Conservation (phyloP, 1,284 basidiomycete species). For the Apiotrichum mycotoxinovorans region DNA sequence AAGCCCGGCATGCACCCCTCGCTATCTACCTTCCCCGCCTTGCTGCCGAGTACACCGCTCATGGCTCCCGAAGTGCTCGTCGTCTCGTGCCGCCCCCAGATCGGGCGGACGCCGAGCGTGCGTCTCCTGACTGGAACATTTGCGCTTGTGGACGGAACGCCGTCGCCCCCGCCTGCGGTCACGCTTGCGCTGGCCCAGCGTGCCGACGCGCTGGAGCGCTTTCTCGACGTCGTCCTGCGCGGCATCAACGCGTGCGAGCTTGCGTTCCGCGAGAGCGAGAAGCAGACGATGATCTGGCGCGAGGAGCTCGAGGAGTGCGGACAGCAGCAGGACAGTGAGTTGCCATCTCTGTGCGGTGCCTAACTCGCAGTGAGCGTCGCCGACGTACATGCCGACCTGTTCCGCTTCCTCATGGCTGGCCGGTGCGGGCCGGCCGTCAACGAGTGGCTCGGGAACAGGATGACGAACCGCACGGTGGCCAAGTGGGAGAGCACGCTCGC, state of each 20-base stretch:
- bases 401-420: slow-evolving; percentile 41
- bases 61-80: slow-evolving; percentile 26
- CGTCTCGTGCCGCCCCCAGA: slow-evolving; percentile 9
- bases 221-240: slow-evolving; percentile 33
- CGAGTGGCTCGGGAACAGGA: slow-evolving; percentile 45
- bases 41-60: slow-evolving; percentile 25
- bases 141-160: slow-evolving; percentile 1
- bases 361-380: slow-evolving; percentile 23
- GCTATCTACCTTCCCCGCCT: slow-evolving; percentile 29
- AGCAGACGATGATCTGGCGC: slow-evolving; percentile 44
- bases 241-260: slow-evolving; percentile 32
- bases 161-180: background rate
- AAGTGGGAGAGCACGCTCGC: slow-evolving; percentile 43
- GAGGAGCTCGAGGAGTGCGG: slow-evolving; percentile 45
- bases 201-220: slow-evolving; percentile 26
- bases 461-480: slow-evolving; percentile 39
- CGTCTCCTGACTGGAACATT: slow-evolving; percentile 37
- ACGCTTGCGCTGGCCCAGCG: slow-evolving; percentile 25
- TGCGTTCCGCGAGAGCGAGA: slow-evolving; percentile 36
- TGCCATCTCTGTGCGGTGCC: background rate
- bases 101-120: background rate
- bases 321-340: slow-evolving; percentile 41
- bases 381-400: slow-evolving; percentile 44
- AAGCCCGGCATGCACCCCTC: slow-evolving; percentile 22
- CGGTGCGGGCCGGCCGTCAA: slow-evolving; percentile 33